These are phyloP conservation scores for Polyporus arcularius DNA, from an alignment of 768 basidiomycete species.

Conservation along the genomic window DNA sequence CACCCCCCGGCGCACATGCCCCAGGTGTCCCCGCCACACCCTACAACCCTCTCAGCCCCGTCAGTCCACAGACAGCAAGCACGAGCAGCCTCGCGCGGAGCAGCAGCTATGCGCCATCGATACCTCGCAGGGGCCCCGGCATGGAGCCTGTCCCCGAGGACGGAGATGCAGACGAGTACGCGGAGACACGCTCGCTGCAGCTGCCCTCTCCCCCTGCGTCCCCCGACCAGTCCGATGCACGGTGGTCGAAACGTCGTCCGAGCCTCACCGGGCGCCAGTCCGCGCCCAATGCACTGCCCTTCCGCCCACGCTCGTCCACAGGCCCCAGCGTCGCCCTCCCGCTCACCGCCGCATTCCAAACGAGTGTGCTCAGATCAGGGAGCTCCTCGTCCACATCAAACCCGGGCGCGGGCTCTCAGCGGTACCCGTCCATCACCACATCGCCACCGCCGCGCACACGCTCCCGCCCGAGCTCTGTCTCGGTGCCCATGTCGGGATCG, in stretches of 20 bases:
- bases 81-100: neutral
- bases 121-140: neutral
- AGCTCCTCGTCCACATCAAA: neutral
- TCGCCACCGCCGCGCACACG: neutral
- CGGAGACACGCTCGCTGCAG: conserved; percentile 24
- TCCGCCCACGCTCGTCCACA: conserved; percentile 25
- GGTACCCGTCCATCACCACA: conserved; percentile 20
- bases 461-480: conserved; percentile 9
- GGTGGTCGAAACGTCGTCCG: conserved; percentile 23
- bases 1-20: neutral
- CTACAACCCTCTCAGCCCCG: conserved; percentile 8
- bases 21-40: neutral
- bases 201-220: conserved; percentile 32
- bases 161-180: conserved; percentile 14
- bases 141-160: conserved; percentile 28
- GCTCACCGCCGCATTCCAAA: conserved; percentile 26
- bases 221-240: conserved; percentile 21
- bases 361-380: conserved; percentile 21
- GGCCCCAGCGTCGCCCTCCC: conserved; percentile 14
- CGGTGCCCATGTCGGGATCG: neutral
- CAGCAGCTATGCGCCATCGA: neutral
- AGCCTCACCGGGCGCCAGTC: conserved; percentile 19
- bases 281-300: conserved; percentile 22
- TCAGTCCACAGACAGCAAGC: neutral
- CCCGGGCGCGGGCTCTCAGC: conserved; percentile 1